These are phyloP conservation scores for Backusella westeae DNA, from an alignment of 192 early-diverging fungal genomes.

Conservation along the genomic window DNA sequence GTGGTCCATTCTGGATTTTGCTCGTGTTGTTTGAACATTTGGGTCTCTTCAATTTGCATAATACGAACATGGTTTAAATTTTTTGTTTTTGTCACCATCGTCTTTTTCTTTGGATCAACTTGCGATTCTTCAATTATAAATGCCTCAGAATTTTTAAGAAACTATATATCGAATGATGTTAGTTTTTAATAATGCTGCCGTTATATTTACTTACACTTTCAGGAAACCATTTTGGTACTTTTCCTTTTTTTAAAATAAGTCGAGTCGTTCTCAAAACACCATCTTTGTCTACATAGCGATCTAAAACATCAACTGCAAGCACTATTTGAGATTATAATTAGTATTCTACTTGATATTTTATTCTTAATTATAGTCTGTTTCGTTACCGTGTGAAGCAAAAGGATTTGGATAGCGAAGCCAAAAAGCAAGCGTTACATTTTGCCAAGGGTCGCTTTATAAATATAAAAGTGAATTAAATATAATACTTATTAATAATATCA, in stretches of 20 bases:
- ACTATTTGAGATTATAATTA: conserved; percentile 44
- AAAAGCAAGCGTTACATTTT: conserved; percentile 84
- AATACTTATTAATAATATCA: not conserved
- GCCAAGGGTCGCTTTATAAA: conserved; percentile 59
- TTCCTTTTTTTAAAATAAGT: conserved; percentile 86
- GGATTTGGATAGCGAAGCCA: conserved; percentile 98
- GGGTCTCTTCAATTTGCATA: conserved; percentile 91
- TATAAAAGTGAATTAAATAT: not conserved
- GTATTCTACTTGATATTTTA: not conserved
- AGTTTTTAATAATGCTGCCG: not conserved
- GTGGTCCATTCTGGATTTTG: conserved; percentile 59
- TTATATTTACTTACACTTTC: conserved; percentile 39
- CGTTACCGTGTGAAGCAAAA: conserved; percentile 79
- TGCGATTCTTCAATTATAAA: conserved; percentile 90
- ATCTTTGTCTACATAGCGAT: conserved; percentile 74
- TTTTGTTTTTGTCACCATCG: conserved; percentile 79
- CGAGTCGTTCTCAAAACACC: conserved; percentile 85
- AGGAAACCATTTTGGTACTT: conserved; percentile 85
- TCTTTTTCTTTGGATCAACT: conserved; percentile 72
- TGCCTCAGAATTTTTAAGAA: conserved; percentile 81
- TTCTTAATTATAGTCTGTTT: not conserved
- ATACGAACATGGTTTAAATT: conserved; percentile 93
- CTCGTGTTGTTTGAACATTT: conserved; percentile 64
- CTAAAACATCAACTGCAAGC: conserved; percentile 89
- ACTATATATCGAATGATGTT: conserved; percentile 33